A percentile compares a stretch with the other conserved stretches of the same genome.
These are phyloP conservation scores for Anisogramma anomala DNA, from an alignment of 2,329 filamentous ascomycete species.

Conservation along the genomic window DNA sequence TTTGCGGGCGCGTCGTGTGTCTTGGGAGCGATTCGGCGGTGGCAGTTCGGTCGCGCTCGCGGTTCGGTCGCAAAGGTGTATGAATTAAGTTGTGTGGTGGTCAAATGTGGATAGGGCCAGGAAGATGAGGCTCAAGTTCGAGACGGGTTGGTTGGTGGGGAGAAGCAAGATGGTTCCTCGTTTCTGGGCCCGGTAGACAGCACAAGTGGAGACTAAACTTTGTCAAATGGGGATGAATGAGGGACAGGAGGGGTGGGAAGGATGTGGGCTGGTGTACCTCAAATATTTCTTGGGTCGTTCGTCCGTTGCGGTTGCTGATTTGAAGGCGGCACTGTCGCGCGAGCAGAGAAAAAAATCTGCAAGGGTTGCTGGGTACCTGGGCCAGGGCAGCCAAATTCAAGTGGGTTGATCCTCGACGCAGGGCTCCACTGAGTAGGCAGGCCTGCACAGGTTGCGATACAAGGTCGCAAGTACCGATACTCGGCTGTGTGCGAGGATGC, in stretches of 20 bases:
- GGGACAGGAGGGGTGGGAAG: slow-evolving; percentile 15
- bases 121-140: slow-evolving; percentile 15
- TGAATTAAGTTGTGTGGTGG: slow-evolving; percentile 9
- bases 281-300: slow-evolving; percentile 15
- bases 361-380: slow-evolving; percentile 14
- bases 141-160: slow-evolving; percentile 16
- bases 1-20: too few species aligned
- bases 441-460: slow-evolving; percentile 10
- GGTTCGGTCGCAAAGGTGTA: slow-evolving; percentile 9
- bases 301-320: slow-evolving; percentile 9
- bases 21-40: too few species aligned
- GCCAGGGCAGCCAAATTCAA: slow-evolving; percentile 11
- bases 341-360: slow-evolving; percentile 15
- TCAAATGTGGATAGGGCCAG: slow-evolving; percentile 14
- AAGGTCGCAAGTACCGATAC: slow-evolving; percentile 8
- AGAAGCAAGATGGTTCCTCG: slow-evolving; percentile 13
- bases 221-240: slow-evolving; percentile 16
- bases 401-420: slow-evolving; percentile 12
- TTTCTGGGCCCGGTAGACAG: slow-evolving; percentile 15
- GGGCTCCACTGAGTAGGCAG: slow-evolving; percentile 4
- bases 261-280: slow-evolving; percentile 16
- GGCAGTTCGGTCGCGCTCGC: too few species aligned
- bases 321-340: slow-evolving; percentile 8
- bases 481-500: neutral
- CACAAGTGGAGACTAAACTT: slow-evolving; percentile 15